Base-by-base conservation (phyloP, 441 rosid genomes). In the Croton setiger region DNA sequence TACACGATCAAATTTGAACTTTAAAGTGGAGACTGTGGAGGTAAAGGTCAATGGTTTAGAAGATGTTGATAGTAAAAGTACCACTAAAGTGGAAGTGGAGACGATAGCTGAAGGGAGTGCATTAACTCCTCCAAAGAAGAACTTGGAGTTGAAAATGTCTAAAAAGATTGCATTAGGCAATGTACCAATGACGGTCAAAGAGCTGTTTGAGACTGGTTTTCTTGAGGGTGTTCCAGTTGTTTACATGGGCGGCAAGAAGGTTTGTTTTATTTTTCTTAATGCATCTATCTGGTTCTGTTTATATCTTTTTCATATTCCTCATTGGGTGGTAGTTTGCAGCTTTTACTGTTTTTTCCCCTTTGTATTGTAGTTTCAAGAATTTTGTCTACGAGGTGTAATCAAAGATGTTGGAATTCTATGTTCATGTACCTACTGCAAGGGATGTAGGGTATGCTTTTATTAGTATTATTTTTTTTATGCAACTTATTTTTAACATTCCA, bases 171-270 rank as follows among this genome's bases (percentile, higher is more conserved):
- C 81, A 4, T 66, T 85, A 69, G 73, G 44, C 58, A 87, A 79
- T 85, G 85, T 90, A 67, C 97, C 97, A 20, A 72, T 64, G 79
- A 95, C 99, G 20, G 99, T 95, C 63, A 95, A 82, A 68, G 98
- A 95, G 80, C 90, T 95, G 64, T 92, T 95, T 45, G 99, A 92
- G 76, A 95, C 99, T 60, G 93, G 98, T 74, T 79, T 95, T 83
- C 97, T 95, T 9, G 97, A 95, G 43, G 98, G 97, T 64, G 84
- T 92, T 21, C 73, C 96, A 2, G 99, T 95, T 63, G 90, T 90
- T 65, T 95, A 95, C 78, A 90, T 82, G 95, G 98, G 97, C 54
- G 91, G 96, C 72, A 82, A 79, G 67, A 89, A 90, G 98, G 95
- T 90, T 69, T 67, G 66, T n/a, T 20, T 66, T 45, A 44, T 51